phyloP scores from a whole-genome alignment of 2,329 filamentous ascomycete species.

The Penicillium sp. region DNA sequence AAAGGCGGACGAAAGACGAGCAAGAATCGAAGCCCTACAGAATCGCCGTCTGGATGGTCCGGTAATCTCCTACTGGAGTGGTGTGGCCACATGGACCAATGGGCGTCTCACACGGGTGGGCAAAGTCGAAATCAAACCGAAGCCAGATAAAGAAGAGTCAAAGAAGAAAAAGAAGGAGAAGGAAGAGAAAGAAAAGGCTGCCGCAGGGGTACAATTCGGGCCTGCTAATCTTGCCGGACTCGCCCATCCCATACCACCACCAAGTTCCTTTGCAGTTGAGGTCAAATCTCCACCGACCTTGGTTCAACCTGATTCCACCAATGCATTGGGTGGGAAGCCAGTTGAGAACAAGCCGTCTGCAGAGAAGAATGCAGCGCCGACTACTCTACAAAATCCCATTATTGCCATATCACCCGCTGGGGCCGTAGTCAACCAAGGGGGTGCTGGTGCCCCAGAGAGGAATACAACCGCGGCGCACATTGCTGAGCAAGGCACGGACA shows the following conservation, averaged over 20 bases:
- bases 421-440: background rate
- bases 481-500: background rate
- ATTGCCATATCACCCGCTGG: background rate
- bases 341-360: background rate
- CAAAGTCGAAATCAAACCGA: constrained; percentile 50
- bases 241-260: constrained; percentile 3
- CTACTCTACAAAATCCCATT: background rate
- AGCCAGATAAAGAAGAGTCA: constrained; percentile 46
- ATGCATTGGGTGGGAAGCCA: constrained; percentile 7
- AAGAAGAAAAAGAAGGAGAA: constrained; percentile 34
- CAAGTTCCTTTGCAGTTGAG: background rate
- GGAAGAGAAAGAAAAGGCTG: constrained; percentile 28
- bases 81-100: constrained; percentile 76
- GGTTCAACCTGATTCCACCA: background rate
- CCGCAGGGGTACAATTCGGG: constrained; percentile 19
- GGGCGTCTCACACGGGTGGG: constrained; percentile 70
- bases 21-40: constrained; percentile 80
- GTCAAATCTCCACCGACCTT: background rate
- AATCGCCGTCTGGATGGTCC: constrained; percentile 83
- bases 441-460: background rate
- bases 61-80: constrained; percentile 89
- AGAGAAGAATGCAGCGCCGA: background rate
- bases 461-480: background rate
- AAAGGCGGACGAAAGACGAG: constrained; percentile 76
- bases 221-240: constrained; percentile 10